Evolutionary conservation across 139 green algal genomes (phyloP), one percentile per base, ranked within the genome.

Genomic region (Ettlia oleoabundans): DNA sequence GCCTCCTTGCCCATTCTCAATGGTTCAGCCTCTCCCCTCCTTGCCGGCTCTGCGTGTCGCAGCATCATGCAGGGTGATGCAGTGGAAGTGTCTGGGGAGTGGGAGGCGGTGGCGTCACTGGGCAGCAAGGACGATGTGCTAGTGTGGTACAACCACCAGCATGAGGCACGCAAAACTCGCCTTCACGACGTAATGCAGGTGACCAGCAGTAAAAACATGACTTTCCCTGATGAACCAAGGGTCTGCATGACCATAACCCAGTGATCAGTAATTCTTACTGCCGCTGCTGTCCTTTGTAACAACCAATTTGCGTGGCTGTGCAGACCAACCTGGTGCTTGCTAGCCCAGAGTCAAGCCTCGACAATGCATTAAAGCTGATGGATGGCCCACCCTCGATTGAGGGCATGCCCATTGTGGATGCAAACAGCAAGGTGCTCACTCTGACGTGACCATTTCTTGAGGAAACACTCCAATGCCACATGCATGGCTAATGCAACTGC

Each of bases 121-220:
- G 66, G 32, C 2, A 69, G 63, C 63, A 32, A 69, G 63, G 63
- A 40, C 28, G 32, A 30, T 30, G 5, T 78, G 32, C 70, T 78
- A 30, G 21, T 38, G 30, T 78, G 37, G 18, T 38, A 41, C 30
- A 78, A 78, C 70, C 41, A 78, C 15, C n/a, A 33, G 10, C 70
- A 63, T 30, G 38, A 78, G 42, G 18, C 42, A 2, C 19, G 32
- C 15, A 38, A 62, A 42, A 63, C 70, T 8, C 70, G 70, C 42
- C 70, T 78, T n/a, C 28, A 37, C 8, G 70, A 78, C 30, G 70
- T 78, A 15, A 78, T 78, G 70, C 43, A 63, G 70, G 70, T 62
- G 41, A 33, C n/a, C n/a, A n/a, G n/a, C n/a, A n/a, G n/a, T n/a
- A n/a, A n/a, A n/a, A n/a, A n/a, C n/a, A n/a, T n/a, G n/a, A n/a